Conservation (phyloP, 257 asterid genomes). For the Cinchona pubescens region DNA sequence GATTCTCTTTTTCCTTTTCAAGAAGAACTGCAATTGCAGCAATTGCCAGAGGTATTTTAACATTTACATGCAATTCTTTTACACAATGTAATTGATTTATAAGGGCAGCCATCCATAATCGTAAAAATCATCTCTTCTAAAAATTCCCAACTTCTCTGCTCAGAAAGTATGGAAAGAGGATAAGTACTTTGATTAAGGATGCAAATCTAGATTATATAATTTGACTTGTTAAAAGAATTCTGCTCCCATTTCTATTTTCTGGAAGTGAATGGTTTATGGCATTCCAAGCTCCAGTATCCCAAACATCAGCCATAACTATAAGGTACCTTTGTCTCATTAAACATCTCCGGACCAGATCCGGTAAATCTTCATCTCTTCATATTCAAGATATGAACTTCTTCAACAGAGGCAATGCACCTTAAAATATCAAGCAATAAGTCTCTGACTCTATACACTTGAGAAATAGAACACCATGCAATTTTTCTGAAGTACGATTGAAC, state of each 20-base stretch:
- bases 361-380: constrained; percentile 5
- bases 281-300: constrained; percentile 20
- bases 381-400: not conserved
- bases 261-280: constrained; percentile 6
- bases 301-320: constrained; percentile 18
- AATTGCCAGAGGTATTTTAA: not conserved
- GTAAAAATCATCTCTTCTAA: constrained; percentile 8
- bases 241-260: not conserved
- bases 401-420: not conserved
- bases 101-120: not conserved
- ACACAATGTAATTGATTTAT: not conserved
- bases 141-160: constrained; percentile 14
- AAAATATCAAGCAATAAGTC: not conserved
- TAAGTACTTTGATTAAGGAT: not conserved
- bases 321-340: constrained; percentile 16
- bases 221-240: constrained; percentile 16
- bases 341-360: not conserved
- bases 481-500: not conserved
- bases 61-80: not conserved
- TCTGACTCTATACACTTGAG: not conserved
- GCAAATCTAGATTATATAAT: not conserved
- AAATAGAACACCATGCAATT: not conserved
- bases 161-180: not conserved
- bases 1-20: not conserved
- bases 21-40: not conserved